Base-by-base conservation (phyloP, 768 basidiomycete species). In the Mycena sanguinolenta region DNA sequence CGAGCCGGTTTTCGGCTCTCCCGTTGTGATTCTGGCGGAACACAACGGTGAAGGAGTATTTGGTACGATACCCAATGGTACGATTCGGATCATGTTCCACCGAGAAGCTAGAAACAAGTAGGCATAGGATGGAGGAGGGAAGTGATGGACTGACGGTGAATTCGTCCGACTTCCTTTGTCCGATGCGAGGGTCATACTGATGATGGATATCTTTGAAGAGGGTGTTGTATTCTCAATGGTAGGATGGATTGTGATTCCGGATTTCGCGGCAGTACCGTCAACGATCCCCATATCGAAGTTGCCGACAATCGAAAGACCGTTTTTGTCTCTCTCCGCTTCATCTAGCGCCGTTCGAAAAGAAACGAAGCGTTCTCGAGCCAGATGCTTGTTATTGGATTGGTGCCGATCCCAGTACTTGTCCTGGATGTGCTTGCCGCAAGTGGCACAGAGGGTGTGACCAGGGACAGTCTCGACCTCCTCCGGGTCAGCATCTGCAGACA, bases 271-370 rank as follows among this genome's bases (percentile, higher is more conserved):
- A 0, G 67, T 65, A 4, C 78, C 75, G n/a, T 87, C 84, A 6
- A 91, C 74, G 42, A 90, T 79, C 4, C 83, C 89, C 59, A 91
- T 87, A 73, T 91, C 84, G 16, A 87, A 75, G 8, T 79, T 77
- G 2, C 84, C 84, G 6, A 80, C 77, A 4, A 91, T 76, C 0
- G 75, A 72, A 12, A 90, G 77, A 0, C 87, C 88, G 54, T 90
- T 80, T 61, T 88, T 89, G 69, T 91, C 89, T 49, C 82, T 83
- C 59, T 89, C 86, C 0, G 89, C 86, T 49, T 87, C 87, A 14
- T 88, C 86, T 17, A 89, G 63, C 0, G 83, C 86, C 2, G 81
- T 77, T 49, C 81, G 80, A 69, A 85, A 86, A 7, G 79, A 74
- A 0, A 82, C 70, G 65, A 82, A 88, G 9, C 65, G 72, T 72